These are phyloP conservation scores for Cercospora berteroae DNA, from an alignment of 2,329 filamentous ascomycete species.

Conservation along the genomic window DNA sequence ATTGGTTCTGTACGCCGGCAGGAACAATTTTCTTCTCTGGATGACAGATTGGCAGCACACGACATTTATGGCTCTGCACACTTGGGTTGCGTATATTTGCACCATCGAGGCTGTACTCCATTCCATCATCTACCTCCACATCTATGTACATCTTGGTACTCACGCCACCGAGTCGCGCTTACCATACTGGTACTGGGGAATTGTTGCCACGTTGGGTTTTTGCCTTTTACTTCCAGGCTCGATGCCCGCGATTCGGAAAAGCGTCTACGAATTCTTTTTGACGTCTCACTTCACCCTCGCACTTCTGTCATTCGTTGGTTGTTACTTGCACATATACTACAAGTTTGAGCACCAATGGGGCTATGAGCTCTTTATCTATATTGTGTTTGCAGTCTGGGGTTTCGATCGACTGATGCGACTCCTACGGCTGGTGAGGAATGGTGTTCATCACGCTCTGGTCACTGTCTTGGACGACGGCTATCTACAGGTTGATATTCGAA, in stretches of 20 bases:
- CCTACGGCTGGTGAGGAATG: neutral
- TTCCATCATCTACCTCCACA: neutral
- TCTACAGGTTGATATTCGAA: neutral
- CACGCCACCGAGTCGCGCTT: neutral
- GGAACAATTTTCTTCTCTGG: neutral
- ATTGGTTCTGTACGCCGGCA: neutral
- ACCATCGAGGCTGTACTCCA: neutral
- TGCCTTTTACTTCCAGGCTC: neutral
- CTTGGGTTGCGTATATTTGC: neutral
- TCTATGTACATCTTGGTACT: neutral
- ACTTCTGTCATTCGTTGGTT: neutral
- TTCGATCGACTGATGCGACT: neutral
- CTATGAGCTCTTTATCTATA: neutral
- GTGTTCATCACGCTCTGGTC: neutral
- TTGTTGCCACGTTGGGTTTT: neutral
- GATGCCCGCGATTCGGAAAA: neutral
- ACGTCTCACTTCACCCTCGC: neutral
- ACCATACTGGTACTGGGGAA: neutral
- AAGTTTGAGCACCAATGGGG: neutral
- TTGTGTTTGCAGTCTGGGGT: neutral
- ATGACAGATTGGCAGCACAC: neutral
- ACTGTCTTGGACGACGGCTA: neutral
- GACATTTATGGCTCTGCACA: neutral
- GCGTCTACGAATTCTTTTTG: neutral
- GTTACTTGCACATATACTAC: neutral